A percentile compares a stretch with the other conserved stretches of the same genome.
These are phyloP conservation scores for Remersonia thermophila DNA, from an alignment of 2,329 filamentous ascomycete genomes.

Conservation along the genomic window DNA sequence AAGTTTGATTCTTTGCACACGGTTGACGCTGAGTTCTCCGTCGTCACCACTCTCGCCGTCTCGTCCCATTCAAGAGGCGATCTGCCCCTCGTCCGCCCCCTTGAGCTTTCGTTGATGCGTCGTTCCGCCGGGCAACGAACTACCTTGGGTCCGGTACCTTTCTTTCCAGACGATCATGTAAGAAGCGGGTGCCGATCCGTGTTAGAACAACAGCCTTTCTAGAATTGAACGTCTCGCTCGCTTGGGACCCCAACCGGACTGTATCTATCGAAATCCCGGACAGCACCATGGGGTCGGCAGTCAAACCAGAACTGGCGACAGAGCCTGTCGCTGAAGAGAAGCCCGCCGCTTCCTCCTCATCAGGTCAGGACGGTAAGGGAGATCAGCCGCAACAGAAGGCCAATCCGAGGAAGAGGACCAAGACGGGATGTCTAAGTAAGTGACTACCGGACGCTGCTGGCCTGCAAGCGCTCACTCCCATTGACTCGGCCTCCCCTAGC, in stretches of 20 bases:
- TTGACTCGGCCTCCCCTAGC: constrained; percentile 36
- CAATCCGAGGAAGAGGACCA: constrained; percentile 58
- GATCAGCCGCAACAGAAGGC: constrained; percentile 29
- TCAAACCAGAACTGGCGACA: not conserved
- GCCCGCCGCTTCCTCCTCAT: constrained; percentile 15
- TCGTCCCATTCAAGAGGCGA: constrained; percentile 6
- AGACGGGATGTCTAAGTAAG: constrained; percentile 84
- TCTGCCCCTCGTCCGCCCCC: not conserved
- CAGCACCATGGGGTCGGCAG: constrained; percentile 6
- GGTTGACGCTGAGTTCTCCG: too few relatives aligned
- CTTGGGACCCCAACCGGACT: too few relatives aligned
- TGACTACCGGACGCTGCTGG: constrained; percentile 11
- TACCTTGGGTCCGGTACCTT: not conserved
- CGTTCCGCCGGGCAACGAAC: not conserved
- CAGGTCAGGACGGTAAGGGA: constrained; percentile 25
- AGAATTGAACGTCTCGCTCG: too few relatives aligned
- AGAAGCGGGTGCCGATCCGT: too few relatives aligned
- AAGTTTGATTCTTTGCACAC: not conserved
- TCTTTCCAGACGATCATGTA: not conserved
- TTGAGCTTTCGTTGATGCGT: not conserved
- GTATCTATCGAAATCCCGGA: too few relatives aligned
- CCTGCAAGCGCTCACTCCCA: not conserved
- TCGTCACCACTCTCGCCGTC: too few relatives aligned
- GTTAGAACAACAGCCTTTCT: too few relatives aligned
- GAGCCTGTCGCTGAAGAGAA: constrained; percentile 1